phyloP scores from a whole-genome alignment of 192 early-diverging fungal species.

The Backusella sp. region DNA sequence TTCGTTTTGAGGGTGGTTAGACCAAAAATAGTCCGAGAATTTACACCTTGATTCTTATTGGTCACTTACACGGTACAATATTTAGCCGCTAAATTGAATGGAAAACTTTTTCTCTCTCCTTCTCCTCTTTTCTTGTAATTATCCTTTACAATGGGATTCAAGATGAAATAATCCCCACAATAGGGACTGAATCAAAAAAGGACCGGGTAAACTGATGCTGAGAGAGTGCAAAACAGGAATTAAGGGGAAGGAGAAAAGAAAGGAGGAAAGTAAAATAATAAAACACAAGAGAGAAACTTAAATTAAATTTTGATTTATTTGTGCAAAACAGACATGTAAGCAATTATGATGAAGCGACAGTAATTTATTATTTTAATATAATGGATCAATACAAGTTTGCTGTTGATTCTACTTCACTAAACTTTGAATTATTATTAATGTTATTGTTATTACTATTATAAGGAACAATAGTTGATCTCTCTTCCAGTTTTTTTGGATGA shows the following conservation, averaged over 20 bases:
- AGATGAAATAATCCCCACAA: background rate
- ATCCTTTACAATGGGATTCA: too few relatives aligned
- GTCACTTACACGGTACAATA: background rate
- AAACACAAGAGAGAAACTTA: too few relatives aligned
- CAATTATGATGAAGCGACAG: too few relatives aligned
- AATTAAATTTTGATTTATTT: too few relatives aligned
- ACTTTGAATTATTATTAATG: background rate
- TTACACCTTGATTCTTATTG: background rate
- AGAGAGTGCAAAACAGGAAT: background rate
- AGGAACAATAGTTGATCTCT: background rate
- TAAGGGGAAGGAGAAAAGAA: background rate
- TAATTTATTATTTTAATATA: background rate
- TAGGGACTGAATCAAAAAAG: background rate
- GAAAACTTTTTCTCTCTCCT: background rate
- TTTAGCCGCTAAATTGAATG: background rate
- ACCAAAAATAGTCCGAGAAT: background rate
- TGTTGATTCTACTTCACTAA: background rate
- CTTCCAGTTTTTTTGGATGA: constrained; percentile 19
- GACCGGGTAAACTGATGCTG: background rate
- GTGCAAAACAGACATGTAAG: too few relatives aligned
- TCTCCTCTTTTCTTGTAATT: too few relatives aligned
- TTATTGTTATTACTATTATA: background rate
- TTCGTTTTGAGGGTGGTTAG: background rate
- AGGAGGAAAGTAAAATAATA: too few relatives aligned
- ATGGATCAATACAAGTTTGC: background rate